Evolutionary conservation across 1,284 basidiomycete genomes (phyloP).

Genomic region (Austroboletus novae-zelandiae): DNA sequence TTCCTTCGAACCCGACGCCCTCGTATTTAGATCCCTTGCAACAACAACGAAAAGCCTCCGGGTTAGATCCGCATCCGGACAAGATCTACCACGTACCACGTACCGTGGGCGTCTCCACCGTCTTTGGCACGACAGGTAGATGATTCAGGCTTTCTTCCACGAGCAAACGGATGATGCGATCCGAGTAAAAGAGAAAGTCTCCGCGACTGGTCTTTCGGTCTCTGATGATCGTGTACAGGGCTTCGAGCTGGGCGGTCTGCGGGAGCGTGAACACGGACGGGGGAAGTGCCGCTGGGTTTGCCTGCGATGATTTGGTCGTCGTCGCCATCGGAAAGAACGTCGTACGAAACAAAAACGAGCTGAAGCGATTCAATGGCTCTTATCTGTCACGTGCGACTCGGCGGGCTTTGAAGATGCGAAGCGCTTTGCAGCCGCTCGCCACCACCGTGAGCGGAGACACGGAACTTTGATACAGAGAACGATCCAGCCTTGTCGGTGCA

Average conservation of each 20-base stretch:
- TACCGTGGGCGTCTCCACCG: constrained; percentile 77
- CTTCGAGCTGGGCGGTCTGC: constrained; percentile 91
- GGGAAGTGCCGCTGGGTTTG: constrained; percentile 48
- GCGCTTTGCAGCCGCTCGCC: no score
- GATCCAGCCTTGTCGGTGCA: no score
- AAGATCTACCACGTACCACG: constrained; percentile 18
- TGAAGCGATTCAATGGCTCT: not conserved
- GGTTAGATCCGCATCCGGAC: no score
- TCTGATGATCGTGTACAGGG: constrained; percentile 93
- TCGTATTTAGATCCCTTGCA: constrained; percentile 74
- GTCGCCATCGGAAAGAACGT: constrained; percentile 16
- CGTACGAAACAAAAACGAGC: not conserved
- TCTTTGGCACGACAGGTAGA: constrained; percentile 86
- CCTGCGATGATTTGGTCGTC: constrained; percentile 28
- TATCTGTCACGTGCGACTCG: no score
- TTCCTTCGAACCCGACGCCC: constrained; percentile 90
- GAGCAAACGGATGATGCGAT: constrained; percentile 72
- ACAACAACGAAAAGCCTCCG: no score
- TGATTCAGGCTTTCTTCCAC: constrained; percentile 94
- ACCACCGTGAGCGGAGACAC: no score
- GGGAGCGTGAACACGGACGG: constrained; percentile 83
- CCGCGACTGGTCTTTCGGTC: constrained; percentile 84
- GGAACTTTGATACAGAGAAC: no score
- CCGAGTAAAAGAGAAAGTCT: constrained; percentile 97
- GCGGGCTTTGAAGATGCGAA: no score